These are phyloP conservation scores for Rubia peregrina DNA, from an alignment of 305 asterid species.

Conservation along the genomic window DNA sequence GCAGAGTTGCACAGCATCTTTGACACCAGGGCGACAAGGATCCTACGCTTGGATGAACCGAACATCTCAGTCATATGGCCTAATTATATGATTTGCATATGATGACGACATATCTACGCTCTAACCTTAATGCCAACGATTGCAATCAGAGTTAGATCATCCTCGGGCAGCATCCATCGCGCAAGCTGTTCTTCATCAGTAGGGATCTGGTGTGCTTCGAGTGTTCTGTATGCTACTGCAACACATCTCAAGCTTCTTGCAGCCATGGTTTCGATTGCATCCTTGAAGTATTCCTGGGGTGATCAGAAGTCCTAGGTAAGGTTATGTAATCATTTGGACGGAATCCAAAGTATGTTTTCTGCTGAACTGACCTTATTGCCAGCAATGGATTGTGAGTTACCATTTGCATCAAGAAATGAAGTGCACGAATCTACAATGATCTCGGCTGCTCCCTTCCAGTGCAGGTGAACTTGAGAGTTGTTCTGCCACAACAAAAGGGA, in stretches of 20 bases:
- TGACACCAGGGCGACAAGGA: conserved; percentile 99
- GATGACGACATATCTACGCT: neutral
- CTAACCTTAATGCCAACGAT: conserved; percentile 90
- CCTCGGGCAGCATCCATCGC: conserved; percentile 76
- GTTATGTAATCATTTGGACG: neutral
- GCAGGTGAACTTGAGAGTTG: conserved; percentile 68
- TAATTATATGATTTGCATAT: neutral
- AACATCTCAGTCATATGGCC: conserved; percentile 4
- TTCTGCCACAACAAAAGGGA: conserved; percentile 33
- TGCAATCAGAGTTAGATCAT: conserved; percentile 67
- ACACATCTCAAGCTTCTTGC: conserved; percentile 90
- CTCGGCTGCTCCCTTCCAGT: conserved; percentile 99
- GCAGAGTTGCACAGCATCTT: conserved; percentile 82
- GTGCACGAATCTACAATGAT: conserved; percentile 68
- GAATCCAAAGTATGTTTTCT: conserved; percentile 8
- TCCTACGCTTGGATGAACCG: conserved; percentile 40
- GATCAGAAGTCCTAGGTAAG: neutral
- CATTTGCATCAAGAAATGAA: conserved; percentile 48
- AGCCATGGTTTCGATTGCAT: conserved; percentile 79
- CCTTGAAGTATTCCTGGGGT: conserved; percentile 54
- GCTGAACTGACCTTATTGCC: conserved; percentile 43
- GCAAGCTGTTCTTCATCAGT: conserved; percentile 60
- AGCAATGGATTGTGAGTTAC: conserved; percentile 53
- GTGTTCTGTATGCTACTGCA: conserved; percentile 73
- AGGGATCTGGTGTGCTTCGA: conserved; percentile 54